These are phyloP conservation scores for Malus hybrid DNA, from an alignment of 331 rosid genomes.

Conservation along the genomic window DNA sequence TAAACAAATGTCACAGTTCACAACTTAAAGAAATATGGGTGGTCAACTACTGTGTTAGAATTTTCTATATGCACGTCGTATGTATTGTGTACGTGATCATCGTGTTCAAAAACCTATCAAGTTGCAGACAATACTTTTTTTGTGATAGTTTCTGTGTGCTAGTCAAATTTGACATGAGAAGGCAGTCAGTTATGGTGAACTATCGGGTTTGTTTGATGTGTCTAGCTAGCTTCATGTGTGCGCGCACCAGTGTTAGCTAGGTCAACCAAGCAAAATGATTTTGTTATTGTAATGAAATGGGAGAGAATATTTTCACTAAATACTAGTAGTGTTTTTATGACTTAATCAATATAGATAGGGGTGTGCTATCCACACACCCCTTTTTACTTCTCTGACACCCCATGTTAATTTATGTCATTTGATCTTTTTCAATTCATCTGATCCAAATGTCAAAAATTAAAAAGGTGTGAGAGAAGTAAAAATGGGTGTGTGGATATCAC, in stretches of 20 bases:
- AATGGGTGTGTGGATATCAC: too few species aligned
- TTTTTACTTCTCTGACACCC: too few species aligned
- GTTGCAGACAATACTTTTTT: neutral
- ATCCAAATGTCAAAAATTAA: too few species aligned
- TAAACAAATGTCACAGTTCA: neutral
- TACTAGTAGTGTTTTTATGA: too few species aligned
- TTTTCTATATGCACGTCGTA: neutral
- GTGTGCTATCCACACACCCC: too few species aligned
- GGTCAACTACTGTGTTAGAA: neutral
- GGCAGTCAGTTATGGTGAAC: neutral
- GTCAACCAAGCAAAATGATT: neutral
- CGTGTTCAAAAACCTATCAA: neutral
- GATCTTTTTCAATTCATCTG: too few species aligned
- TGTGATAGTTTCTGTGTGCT: neutral
- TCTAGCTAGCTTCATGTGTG: neutral
- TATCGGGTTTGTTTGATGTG: neutral
- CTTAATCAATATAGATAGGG: too few species aligned
- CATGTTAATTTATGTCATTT: too few species aligned
- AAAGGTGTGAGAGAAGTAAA: too few species aligned
- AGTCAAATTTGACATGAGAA: neutral
- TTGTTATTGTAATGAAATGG: neutral
- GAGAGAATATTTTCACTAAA: neutral
- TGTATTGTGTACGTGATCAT: too few species aligned
- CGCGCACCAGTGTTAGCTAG: too few species aligned
- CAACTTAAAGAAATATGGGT: neutral